Base-by-base conservation (phyloP, 176 grass and related monocot species). In the Paspalum notatum region DNA sequence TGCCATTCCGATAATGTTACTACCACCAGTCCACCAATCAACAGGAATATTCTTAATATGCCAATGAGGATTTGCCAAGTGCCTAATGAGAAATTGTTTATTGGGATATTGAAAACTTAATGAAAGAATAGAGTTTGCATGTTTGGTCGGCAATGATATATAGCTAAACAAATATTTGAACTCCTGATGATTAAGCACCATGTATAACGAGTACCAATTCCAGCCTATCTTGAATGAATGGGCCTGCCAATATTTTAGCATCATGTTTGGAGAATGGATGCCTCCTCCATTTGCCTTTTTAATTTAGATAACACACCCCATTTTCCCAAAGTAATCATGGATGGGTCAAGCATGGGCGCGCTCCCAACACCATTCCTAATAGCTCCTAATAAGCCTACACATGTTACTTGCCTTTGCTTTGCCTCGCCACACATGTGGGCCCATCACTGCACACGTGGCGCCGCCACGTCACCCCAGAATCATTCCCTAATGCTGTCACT, bases 371-470 rank as follows among this genome's bases (percentile, higher is more conserved):
- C 37, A 51, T 15, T 54, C 52, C 51, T 41, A 74, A 71, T 3
- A n/a, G 1, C 44, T 49, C 67, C 43, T 25, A 61, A 48, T 26
- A 68, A 64, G 39, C 57, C 62, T 72, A 66, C 79, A 63, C 44
- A 37, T 73, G 42, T 79, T 14, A 32, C 21, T 61, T 70, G 1
- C 44, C 32, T 71, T 32, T 37, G 0, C 32, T 71, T 71, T 37
- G 0, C n/a, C 55, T 57, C 54, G 21, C 12, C 21, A 51, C 16
- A 53, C 1, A 43, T 44, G 17, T 68, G 21, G 53, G 53, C 14
- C 55, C 47, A 85, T 2, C 8, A 8, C 3, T 77, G 57, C 63
- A 77, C 55, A 89, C 56, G 64, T 85, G 65, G 82, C 53, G 5
- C 15, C 57, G 26, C 21, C 54, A 53, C 24, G 71, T 11, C 82